Evolutionary conservation across 495 filamentous ascomycete species (phyloP), one percentile per base, ranked within the genome.

Genomic region (Hyaloscypha bicolor): DNA sequence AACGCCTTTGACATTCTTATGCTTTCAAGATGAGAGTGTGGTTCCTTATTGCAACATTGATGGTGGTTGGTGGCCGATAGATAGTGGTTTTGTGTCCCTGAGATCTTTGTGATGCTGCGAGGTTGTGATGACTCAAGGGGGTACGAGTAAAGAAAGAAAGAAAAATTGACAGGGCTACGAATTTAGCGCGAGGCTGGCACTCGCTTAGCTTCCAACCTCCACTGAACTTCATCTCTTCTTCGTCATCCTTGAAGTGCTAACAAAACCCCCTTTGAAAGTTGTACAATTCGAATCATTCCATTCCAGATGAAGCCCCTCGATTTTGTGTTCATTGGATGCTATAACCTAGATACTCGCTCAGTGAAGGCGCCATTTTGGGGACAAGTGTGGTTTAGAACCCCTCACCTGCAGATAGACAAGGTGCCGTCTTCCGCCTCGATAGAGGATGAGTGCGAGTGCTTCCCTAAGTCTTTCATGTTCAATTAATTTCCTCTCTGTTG

Each of bases 1-100:
- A 45, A 55, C 11, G 33, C 57, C 19, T 31, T 65, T 29, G 31
- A 67, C 70, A 72, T 72, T 52, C 64, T 72, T 65, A 60, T 33
- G 11, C 56, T 60, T 32, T 32, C 19, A 37, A 35, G n/a, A 37
- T 14, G 6, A 62, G 11, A 11, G 33, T n/a, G 14, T 14, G 59
- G 12, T 48, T 56, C 30, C 21, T 25, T 56, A 31, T 1, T 31
- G 29, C 25, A 25, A 62, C 33, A 48, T 48, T 48, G 37, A 14
- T 21, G 25, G 33, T 21, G 35, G 60, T 39, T 11, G 60, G 16
- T 19, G 9, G 11, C 16, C 16, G 16, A 48, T 14, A 48, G 16
- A 48, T 48, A 6, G 11, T 48, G 42, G 16, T 48, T 48, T 4
- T 48, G 42, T 48, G 16, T 48, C 42, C 16, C 4, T 14, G 42